A percentile compares a stretch with the other conserved stretches of the same genome.
Evolutionary conservation across 169 alveolate species (phyloP).

Genomic region (Plasmodium vivax): DNA sequence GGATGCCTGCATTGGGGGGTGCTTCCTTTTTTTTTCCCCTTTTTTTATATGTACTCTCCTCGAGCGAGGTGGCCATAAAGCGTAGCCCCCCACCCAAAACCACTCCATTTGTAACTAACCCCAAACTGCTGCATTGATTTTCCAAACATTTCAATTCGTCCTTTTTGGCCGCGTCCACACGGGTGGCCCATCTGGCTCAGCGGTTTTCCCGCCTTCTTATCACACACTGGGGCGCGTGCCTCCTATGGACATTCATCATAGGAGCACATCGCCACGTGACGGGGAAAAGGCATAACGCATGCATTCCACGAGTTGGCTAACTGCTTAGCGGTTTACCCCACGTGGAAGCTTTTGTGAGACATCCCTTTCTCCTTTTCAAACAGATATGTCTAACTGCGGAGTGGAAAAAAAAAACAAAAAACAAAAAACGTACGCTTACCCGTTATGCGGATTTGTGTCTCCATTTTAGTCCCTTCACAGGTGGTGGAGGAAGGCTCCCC

Average conservation of each 20-base stretch:
- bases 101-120: neutral
- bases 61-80: neutral
- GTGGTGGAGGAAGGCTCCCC: neutral
- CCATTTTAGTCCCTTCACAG: neutral
- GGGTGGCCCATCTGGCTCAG: neutral
- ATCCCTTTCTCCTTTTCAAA: neutral
- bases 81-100: neutral
- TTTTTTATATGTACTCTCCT: neutral
- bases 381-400: neutral
- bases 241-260: neutral
- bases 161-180: neutral
- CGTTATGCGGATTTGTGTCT: neutral
- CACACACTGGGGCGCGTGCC: neutral
- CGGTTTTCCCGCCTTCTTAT: neutral
- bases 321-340: neutral
- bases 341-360: neutral
- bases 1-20: neutral
- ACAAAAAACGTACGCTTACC: neutral
- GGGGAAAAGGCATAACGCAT: neutral
- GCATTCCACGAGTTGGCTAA: neutral
- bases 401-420: neutral
- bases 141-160: neutral
- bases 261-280: neutral
- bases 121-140: neutral
- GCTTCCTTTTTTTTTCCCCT: neutral